Conservation (phyloP, 352 stramenopile species). For the Globisporangium iwayamae region DNA sequence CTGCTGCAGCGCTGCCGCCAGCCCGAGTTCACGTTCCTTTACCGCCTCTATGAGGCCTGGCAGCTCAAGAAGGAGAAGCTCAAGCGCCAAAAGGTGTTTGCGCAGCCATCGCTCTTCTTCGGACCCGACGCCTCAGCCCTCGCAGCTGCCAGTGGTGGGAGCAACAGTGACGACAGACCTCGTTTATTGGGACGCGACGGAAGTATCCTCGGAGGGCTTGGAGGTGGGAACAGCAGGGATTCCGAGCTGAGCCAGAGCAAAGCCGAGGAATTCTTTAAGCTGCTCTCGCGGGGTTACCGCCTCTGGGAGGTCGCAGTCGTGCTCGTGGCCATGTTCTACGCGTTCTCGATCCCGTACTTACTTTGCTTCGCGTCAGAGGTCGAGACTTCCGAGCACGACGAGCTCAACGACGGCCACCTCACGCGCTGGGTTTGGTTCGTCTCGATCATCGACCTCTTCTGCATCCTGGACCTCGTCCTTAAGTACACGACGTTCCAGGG, state of each 20-base stretch:
- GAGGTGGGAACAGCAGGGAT: background rate
- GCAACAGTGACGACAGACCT: too few relatives aligned
- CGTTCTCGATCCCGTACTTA: constrained; percentile 51
- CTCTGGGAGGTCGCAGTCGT: constrained; percentile 57
- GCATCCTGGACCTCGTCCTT: constrained; percentile 46
- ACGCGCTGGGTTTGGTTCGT: constrained; percentile 35
- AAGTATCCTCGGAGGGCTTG: background rate
- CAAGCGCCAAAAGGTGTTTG: constrained; percentile 7
- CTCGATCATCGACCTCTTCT: constrained; percentile 41
- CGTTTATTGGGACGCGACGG: background rate
- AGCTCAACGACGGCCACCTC: constrained; percentile 8
- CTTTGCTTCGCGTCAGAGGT: constrained; percentile 53
- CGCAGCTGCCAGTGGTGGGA: too few relatives aligned
- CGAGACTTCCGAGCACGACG: constrained; percentile 12
- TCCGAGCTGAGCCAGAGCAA: constrained; percentile 8
- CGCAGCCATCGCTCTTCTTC: background rate
- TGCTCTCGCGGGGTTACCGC: constrained; percentile 43
- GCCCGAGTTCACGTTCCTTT: constrained; percentile 57
- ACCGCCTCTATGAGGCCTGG: constrained; percentile 43
- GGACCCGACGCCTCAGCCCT: background rate
- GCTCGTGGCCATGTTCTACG: constrained; percentile 50
- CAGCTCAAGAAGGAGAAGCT: constrained; percentile 13
- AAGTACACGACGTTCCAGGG: constrained; percentile 53
- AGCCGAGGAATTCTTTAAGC: constrained; percentile 50
- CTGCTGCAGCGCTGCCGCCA: constrained; percentile 46